These are phyloP conservation scores for Rhytidhysteron rufulum DNA, from an alignment of 2,329 filamentous ascomycete species.

Conservation along the genomic window DNA sequence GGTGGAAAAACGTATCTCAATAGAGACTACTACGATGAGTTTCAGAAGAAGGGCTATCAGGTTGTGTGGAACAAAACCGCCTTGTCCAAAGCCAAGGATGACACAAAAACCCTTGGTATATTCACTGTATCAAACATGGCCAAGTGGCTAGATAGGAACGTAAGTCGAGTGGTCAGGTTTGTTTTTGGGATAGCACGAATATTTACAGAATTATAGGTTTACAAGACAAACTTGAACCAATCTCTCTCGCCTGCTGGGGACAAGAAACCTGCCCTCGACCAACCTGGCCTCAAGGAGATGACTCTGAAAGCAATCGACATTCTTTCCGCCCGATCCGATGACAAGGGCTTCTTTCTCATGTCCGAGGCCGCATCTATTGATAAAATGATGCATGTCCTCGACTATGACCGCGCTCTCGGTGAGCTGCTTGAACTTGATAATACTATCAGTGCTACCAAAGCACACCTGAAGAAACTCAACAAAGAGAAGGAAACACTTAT, in stretches of 20 bases:
- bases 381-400: constrained; percentile 82
- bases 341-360: constrained; percentile 84
- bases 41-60: constrained; percentile 67
- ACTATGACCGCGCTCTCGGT: constrained; percentile 81
- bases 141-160: constrained; percentile 82
- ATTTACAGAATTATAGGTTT: constrained; percentile 44
- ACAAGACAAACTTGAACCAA: constrained; percentile 65
- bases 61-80: constrained; percentile 72
- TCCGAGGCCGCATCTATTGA: constrained; percentile 80
- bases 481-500: constrained; percentile 73
- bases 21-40: constrained; percentile 69
- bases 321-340: constrained; percentile 60
- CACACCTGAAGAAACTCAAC: constrained; percentile 62
- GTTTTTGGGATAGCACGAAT: no score
- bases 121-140: constrained; percentile 73
- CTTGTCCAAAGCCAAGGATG: constrained; percentile 55
- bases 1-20: constrained; percentile 62
- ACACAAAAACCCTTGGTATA: constrained; percentile 67
- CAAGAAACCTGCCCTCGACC: constrained; percentile 62
- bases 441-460: constrained; percentile 71
- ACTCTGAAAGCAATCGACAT: constrained; percentile 82
- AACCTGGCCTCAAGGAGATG: constrained; percentile 86
- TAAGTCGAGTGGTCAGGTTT: neutral
- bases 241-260: constrained; percentile 67
- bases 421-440: constrained; percentile 85